phyloP scores from a whole-genome alignment of 495 filamentous ascomycete genomes.

The Tuber melanosporum region DNA sequence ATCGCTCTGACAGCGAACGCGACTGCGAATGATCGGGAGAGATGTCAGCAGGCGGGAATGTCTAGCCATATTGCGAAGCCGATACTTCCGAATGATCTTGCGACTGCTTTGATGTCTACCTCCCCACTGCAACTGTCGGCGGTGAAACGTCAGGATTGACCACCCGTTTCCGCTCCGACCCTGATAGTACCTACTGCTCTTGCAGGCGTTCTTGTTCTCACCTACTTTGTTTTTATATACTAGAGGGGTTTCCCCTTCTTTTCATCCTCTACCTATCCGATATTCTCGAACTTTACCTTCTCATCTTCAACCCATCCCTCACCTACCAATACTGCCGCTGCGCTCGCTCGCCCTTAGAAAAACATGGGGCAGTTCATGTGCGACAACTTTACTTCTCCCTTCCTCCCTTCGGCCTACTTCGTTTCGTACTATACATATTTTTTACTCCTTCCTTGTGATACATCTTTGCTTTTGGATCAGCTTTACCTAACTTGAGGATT shows the following conservation, averaged over 20 bases:
- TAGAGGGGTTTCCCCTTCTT: not conserved
- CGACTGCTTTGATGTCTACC: conserved; percentile 39
- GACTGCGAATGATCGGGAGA: conserved; percentile 39
- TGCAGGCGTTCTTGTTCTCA: not conserved
- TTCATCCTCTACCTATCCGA: not conserved
- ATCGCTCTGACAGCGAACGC: conserved; percentile 41
- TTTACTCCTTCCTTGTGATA: not conserved
- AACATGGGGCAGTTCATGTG: not conserved
- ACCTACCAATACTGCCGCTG: not conserved
- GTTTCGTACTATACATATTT: not conserved
- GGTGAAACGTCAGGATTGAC: not conserved
- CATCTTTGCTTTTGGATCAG: not conserved
- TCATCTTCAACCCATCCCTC: not conserved
- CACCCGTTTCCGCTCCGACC: not conserved
- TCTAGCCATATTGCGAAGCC: conserved; percentile 41
- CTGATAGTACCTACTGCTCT: not conserved
- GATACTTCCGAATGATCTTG: conserved; percentile 40
- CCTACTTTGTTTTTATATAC: not conserved
- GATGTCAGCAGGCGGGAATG: conserved; percentile 41
- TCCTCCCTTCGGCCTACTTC: not conserved
- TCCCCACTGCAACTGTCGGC: conserved; percentile 15
- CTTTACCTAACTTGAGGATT: not conserved
- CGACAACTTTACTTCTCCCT: not conserved
- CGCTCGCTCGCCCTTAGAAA: not conserved
- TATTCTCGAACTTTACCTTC: not conserved